These are phyloP conservation scores for Hymenotorrendiella dingleyae DNA, from an alignment of 2,329 filamentous ascomycete genomes.

Conservation along the genomic window DNA sequence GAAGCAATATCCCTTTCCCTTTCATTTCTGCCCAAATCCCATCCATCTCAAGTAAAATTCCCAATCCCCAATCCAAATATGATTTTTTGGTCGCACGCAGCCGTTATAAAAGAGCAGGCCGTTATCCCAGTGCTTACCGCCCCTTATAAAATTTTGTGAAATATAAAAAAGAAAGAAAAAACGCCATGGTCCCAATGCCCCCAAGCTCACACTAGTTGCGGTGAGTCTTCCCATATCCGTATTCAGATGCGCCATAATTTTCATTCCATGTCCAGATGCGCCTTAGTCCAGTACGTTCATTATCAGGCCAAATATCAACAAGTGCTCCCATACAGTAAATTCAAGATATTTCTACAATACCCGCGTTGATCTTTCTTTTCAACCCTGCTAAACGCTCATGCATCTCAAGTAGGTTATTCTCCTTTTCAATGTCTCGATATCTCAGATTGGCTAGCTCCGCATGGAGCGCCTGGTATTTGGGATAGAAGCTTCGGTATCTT, in stretches of 20 bases:
- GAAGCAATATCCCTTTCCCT: background rate
- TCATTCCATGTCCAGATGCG: background rate
- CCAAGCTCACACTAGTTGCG: background rate
- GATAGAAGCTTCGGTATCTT: conserved; percentile 51
- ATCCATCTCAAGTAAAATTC: too few species aligned
- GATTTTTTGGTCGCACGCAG: too few species aligned
- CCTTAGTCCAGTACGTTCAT: too few species aligned
- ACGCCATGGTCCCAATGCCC: background rate
- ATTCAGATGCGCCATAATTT: background rate
- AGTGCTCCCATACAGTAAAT: background rate
- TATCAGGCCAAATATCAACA: too few species aligned
- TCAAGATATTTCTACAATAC: conserved; percentile 16
- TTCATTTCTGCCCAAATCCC: too few species aligned
- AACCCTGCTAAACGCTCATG: conserved; percentile 46
- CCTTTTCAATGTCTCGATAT: conserved; percentile 44
- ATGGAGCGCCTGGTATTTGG: conserved; percentile 52
- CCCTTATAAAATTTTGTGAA: too few species aligned
- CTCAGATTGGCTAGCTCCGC: conserved; percentile 43
- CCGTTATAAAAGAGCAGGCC: too few species aligned
- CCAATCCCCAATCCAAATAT: too few species aligned
- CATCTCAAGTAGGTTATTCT: conserved; percentile 49
- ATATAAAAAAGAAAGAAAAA: background rate
- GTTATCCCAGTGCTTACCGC: too few species aligned
- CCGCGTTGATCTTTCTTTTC: conserved; percentile 48
- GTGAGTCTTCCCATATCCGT: background rate